Evolutionary conservation across 208 protist genomes (phyloP).

Genomic region (Leishmania tropica): DNA sequence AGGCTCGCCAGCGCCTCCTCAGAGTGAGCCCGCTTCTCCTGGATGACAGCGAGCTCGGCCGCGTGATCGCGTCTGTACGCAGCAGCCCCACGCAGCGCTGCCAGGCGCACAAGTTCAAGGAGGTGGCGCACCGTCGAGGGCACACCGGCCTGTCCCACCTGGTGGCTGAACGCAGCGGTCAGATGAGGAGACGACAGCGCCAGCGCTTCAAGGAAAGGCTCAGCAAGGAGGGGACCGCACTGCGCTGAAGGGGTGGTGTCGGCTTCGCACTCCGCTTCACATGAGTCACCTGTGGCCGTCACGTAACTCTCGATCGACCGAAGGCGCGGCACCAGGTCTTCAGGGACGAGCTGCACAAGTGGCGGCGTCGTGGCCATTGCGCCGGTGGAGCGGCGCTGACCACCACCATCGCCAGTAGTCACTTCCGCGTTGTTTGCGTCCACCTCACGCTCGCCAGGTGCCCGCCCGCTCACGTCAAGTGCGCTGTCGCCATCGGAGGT

Average conservation of each 20-base stretch:
- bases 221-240: neutral
- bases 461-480: slow-evolving; percentile 9
- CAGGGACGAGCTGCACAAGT: neutral
- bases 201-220: neutral
- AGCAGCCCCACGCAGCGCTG: slow-evolving; percentile 7
- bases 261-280: neutral
- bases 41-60: slow-evolving; percentile 7
- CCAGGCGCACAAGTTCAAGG: slow-evolving; percentile 32
- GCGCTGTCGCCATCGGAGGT: neutral
- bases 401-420: neutral
- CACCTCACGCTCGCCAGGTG: neutral
- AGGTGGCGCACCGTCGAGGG: slow-evolving; percentile 8
- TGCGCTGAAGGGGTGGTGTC: neutral
- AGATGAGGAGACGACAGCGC: neutral
- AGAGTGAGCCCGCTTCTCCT: slow-evolving; percentile 11
- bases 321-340: neutral
- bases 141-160: neutral
- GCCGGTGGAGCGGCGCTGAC: neutral
- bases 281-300: neutral
- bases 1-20: slow-evolving; percentile 26
- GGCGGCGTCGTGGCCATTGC: neutral
- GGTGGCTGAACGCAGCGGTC: neutral
- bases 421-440: neutral
- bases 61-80: slow-evolving; percentile 7
- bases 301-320: neutral